phyloP scores from a whole-genome alignment of 2,329 filamentous ascomycete genomes.

The Penicillium sp. region DNA sequence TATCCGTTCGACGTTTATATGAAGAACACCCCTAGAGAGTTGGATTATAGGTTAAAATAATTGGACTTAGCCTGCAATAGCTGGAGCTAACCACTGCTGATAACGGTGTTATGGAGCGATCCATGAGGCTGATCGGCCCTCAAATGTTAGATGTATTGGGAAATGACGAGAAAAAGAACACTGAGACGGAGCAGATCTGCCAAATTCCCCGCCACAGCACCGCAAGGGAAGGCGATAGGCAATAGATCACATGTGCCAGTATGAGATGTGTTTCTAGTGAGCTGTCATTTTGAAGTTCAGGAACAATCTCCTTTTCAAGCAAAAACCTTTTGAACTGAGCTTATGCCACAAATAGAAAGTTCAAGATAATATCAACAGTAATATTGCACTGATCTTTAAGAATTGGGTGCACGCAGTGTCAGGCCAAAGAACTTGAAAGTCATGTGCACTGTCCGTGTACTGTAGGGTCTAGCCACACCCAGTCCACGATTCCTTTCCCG shows the following conservation, averaged over 20 bases:
- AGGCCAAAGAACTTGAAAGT: background rate
- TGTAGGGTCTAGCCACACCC: background rate
- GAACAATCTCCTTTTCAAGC: slow-evolving; percentile 4
- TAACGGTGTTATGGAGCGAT: background rate
- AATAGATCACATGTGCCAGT: slow-evolving; percentile 1
- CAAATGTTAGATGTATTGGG: slow-evolving; percentile 5
- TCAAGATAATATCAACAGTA: background rate
- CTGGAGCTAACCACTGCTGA: background rate
- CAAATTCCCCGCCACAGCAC: background rate
- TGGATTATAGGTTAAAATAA: background rate
- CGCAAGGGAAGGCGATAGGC: slow-evolving; percentile 3
- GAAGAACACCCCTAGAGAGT: background rate
- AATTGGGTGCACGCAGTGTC: background rate
- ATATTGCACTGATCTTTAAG: background rate
- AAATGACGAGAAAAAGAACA: slow-evolving; percentile 2
- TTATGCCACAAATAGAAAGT: background rate
- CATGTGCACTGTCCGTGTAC: background rate
- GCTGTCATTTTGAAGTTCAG: background rate
- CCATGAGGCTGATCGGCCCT: background rate
- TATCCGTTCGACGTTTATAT: slow-evolving; percentile 3
- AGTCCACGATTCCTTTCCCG: background rate
- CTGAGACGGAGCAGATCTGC: background rate
- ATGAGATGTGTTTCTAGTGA: slow-evolving; percentile 9
- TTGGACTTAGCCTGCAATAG: background rate
- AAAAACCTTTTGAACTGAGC: background rate